Conservation (phyloP, 257 asterid genomes). For the Oldenlandia corymbosa region DNA sequence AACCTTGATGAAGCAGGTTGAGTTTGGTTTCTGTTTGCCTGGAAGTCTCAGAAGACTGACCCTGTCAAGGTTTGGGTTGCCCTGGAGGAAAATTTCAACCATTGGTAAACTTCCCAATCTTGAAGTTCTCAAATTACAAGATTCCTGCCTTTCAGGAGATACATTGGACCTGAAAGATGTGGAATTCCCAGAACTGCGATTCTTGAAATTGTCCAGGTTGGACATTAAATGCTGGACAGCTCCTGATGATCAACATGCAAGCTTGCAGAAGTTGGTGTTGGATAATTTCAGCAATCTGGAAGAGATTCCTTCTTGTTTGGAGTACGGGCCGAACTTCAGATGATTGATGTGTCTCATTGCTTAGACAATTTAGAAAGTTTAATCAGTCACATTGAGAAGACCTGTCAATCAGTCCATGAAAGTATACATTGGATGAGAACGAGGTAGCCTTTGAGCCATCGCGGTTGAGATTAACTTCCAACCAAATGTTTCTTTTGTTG, state of each 20-base stretch:
- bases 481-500: too few relatives aligned
- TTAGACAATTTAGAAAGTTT: too few relatives aligned
- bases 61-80: not conserved
- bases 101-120: conserved; percentile 3
- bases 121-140: conserved; percentile 7
- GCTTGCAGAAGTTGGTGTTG: conserved; percentile 1
- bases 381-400: too few relatives aligned
- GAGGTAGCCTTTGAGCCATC: too few relatives aligned
- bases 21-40: not conserved
- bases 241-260: not conserved
- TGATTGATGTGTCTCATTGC: not conserved
- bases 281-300: not conserved
- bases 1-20: too few relatives aligned
- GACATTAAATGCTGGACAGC: conserved; percentile 9
- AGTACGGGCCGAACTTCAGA: not conserved
- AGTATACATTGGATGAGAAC: too few relatives aligned
- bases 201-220: conserved; percentile 1
- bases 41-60: not conserved
- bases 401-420: too few relatives aligned
- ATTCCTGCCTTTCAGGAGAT: not conserved
- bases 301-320: conserved; percentile 2
- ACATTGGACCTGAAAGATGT: conserved; percentile 8
- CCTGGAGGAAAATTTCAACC: not conserved
- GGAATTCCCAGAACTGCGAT: conserved; percentile 2
- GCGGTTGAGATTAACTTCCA: too few relatives aligned